Evolutionary conservation across 805 yeast species (phyloP).

Genomic region (Pichia deserticola): DNA sequence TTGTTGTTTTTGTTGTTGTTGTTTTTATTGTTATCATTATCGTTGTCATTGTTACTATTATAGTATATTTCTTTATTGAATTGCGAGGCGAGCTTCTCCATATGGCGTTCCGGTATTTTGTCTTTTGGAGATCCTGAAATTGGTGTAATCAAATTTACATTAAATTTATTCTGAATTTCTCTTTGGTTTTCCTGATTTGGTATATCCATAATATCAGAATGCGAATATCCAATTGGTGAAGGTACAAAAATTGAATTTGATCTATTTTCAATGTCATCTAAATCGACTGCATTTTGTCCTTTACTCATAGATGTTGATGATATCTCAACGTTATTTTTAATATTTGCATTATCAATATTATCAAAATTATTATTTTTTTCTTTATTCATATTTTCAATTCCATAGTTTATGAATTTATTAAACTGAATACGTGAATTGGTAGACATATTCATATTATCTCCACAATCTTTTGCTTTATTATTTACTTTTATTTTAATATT

Average conservation of each 20-base stretch:
- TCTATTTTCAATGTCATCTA: neutral
- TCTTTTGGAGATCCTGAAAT: too few species aligned
- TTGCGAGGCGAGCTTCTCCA: too few species aligned
- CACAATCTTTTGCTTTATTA: slow-evolving; percentile 14
- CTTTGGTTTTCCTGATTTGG: neutral
- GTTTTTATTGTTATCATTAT: too few species aligned
- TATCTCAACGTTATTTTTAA: neutral
- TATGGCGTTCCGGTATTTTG: too few species aligned
- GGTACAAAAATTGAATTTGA: slow-evolving; percentile 17
- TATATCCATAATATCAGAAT: slow-evolving; percentile 8
- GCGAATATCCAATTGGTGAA: slow-evolving; percentile 27
- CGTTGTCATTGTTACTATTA: too few species aligned
- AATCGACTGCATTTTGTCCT: too few species aligned
- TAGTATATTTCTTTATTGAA: too few species aligned
- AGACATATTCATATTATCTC: slow-evolving; percentile 23
- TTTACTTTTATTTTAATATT: slow-evolving; percentile 21
- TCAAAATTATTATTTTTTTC: too few species aligned
- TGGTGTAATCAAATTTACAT: too few species aligned
- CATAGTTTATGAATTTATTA: slow-evolving; percentile 19
- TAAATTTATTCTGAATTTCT: neutral
- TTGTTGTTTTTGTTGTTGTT: too few species aligned
- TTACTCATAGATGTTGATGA: neutral
- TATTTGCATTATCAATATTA: neutral
- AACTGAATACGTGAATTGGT: slow-evolving; percentile 25
- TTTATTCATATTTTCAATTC: neutral